Base-by-base conservation (phyloP, 306 rosid genomes). In the Fragaria iinumae region DNA sequence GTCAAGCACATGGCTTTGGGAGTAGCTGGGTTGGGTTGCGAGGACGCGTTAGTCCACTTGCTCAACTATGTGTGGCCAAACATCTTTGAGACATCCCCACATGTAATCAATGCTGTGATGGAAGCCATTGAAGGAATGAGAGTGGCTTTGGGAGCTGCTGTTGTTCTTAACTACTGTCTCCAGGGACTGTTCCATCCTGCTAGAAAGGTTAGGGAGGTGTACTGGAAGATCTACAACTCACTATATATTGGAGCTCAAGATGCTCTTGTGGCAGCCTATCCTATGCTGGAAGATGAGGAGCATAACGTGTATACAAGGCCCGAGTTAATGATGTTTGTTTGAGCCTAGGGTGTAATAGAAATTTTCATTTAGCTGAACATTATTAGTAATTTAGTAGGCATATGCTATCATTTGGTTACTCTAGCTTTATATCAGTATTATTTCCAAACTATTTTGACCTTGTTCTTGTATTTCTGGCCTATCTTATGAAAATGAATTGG, bases 1-100 rank as follows among this genome's bases (percentile, higher is more conserved):
- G 98, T 94, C 76, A 94, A 94, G 84, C 98, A 94, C 84, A 94
- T 94, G 98, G 98, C 98, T 23, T 70, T 94, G 76, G 98, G 98
- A 50, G 98, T 94, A 82, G 98, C 98, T 21, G 98, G 98, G 60
- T 85, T 94, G 91, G 98, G 98, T 63, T 91, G 97, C 11, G 98
- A 94, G 83, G 98, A 94, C 45, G 97, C 98, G 0, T 79, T 94
- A 13, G 78, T 91, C 69, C 98, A 94, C 76, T 82, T 94, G 84
- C 84, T 94, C 74, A 94, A 94, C 80, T 91, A 86, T 56, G 96
- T 94, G 25, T 91, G 98, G 97, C 98, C 98, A 25, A 94, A 94
- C 84, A 91, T 94, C 49, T 94, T 93, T 53, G 98, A 94, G 84
- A 94, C 98, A 11, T 94, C 98, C 3, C 98, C 98, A 0, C 98